A percentile compares a stretch with the other conserved stretches of the same genome.
These are phyloP conservation scores for Golubevia pallescens DNA, from an alignment of 1,284 basidiomycete genomes.

Conservation along the genomic window DNA sequence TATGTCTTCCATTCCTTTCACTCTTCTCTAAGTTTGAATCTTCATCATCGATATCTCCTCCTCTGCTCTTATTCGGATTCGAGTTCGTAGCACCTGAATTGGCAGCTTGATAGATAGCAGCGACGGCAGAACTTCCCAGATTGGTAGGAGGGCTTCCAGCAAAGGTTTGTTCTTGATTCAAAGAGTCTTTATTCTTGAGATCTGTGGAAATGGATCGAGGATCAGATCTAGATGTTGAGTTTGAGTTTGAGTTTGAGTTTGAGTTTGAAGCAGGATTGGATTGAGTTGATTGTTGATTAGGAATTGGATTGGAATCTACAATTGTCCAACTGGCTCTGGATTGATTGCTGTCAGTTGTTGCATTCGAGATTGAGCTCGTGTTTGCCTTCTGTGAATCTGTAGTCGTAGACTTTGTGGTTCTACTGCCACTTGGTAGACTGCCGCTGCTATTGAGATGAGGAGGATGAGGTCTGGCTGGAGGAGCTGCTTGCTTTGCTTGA, in stretches of 20 bases:
- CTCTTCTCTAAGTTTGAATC: background rate
- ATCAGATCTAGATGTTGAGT: background rate
- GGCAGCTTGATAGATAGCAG: background rate
- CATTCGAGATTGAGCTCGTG: too few species aligned
- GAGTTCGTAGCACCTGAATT: background rate
- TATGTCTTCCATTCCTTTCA: background rate
- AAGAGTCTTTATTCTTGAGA: too few species aligned
- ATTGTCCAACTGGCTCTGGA: slow-evolving; percentile 31
- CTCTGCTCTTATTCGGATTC: background rate
- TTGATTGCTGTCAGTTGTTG: too few species aligned
- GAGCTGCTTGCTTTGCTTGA: slow-evolving; percentile 17
- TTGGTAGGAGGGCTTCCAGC: slow-evolving; percentile 32
- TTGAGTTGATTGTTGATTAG: too few species aligned
- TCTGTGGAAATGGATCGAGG: too few species aligned
- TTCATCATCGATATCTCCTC: background rate
- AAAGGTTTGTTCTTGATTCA: slow-evolving; percentile 15
- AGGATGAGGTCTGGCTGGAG: slow-evolving; percentile 16
- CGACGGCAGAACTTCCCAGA: slow-evolving; percentile 8
- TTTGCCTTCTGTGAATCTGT: slow-evolving; percentile 7
- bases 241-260: background rate
- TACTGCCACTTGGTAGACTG: slow-evolving; percentile 3
- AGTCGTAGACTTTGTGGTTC: slow-evolving; percentile 10
- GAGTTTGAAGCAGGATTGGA: too few species aligned
- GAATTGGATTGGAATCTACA: slow-evolving; percentile 15
- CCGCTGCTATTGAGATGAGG: slow-evolving; percentile 10